These are phyloP conservation scores for Protomyces lactucae-debilis DNA, from an alignment of 1,139 yeast species.

Conservation along the genomic window DNA sequence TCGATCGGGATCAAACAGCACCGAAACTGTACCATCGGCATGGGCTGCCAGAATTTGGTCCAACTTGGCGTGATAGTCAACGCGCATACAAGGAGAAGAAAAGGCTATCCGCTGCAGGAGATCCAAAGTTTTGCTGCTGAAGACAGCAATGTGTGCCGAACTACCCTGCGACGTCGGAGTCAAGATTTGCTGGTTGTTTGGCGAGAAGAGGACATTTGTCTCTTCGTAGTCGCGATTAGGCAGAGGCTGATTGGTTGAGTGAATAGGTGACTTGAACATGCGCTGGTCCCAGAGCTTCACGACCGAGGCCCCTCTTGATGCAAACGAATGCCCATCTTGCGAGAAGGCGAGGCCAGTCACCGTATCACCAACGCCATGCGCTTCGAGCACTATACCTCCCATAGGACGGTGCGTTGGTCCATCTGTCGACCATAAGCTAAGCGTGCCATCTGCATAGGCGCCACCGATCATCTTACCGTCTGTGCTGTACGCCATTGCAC, in stretches of 20 bases:
- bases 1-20: constrained; percentile 40
- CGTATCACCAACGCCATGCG: constrained; percentile 34
- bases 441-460: constrained; percentile 36
- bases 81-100: constrained; percentile 30
- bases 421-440: constrained; percentile 38
- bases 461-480: constrained; percentile 36
- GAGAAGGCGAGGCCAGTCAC: constrained; percentile 33
- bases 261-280: constrained; percentile 38
- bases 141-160: constrained; percentile 36
- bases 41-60: constrained; percentile 40
- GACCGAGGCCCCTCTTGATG: constrained; percentile 38
- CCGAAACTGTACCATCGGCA: constrained; percentile 37
- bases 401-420: constrained; percentile 39
- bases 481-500: constrained; percentile 34
- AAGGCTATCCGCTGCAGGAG: constrained; percentile 36
- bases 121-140: constrained; percentile 42
- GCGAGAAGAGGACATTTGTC: constrained; percentile 35
- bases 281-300: constrained; percentile 42
- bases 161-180: constrained; percentile 31
- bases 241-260: constrained; percentile 36
- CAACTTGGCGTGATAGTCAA: constrained; percentile 31
- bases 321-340: constrained; percentile 33
- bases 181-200: constrained; percentile 36
- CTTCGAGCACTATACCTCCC: constrained; percentile 33
- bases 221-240: constrained; percentile 33